phyloP scores from a whole-genome alignment of 345 rosid genomes.

The Tarenaya hassleriana region DNA sequence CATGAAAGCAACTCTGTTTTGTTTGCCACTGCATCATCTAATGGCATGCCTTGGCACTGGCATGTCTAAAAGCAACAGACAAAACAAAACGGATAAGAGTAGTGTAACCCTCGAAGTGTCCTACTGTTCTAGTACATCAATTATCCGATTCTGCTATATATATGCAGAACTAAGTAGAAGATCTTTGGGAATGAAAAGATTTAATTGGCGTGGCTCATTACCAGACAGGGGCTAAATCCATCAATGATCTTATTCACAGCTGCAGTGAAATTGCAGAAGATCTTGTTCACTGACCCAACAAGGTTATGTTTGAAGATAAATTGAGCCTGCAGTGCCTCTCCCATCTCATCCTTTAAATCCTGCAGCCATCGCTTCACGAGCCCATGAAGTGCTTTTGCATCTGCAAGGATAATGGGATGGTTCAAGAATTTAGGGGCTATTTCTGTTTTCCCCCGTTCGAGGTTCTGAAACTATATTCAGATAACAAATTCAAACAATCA shows the following conservation, averaged over 20 bases:
- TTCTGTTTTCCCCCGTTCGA: not conserved
- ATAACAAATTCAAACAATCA: not conserved
- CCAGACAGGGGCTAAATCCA: slow-evolving; percentile 57
- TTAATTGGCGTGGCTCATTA: slow-evolving; percentile 26
- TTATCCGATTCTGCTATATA: no score
- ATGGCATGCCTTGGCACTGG: slow-evolving; percentile 61
- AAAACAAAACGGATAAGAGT: slow-evolving; percentile 19
- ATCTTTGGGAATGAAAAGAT: slow-evolving; percentile 5
- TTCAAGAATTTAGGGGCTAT: slow-evolving; percentile 1
- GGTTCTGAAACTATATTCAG: slow-evolving; percentile 11
- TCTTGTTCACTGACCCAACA: slow-evolving; percentile 51
- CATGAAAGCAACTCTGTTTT: slow-evolving; percentile 38
- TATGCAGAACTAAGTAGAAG: not conserved
- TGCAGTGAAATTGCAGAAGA: slow-evolving; percentile 54
- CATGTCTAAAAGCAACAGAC: slow-evolving; percentile 53
- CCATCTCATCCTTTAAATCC: slow-evolving; percentile 64
- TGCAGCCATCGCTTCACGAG: slow-evolving; percentile 71
- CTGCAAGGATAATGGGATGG: slow-evolving; percentile 36
- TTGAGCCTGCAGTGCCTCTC: slow-evolving; percentile 55
- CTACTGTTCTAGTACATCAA: no score
- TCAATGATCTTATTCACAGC: slow-evolving; percentile 47
- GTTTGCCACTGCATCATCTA: slow-evolving; percentile 29
- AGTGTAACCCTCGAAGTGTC: slow-evolving; percentile 8
- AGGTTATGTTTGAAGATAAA: slow-evolving; percentile 53
- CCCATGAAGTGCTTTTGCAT: slow-evolving; percentile 49